phyloP scores from a whole-genome alignment of 495 filamentous ascomycete species.

The Tuber magnatum region DNA sequence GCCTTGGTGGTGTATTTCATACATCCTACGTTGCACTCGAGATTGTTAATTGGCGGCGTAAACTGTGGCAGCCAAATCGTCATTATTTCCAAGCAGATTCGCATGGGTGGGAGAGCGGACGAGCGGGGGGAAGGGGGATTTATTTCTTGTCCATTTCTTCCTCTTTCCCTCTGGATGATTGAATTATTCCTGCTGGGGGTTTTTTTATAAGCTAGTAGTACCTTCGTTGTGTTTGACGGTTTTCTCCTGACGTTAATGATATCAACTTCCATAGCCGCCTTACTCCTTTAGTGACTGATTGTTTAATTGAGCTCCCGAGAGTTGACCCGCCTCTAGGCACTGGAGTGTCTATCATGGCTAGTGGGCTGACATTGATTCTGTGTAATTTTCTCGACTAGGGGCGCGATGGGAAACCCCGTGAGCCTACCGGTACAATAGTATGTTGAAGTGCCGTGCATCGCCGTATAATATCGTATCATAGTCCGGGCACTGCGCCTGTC shows the following conservation, averaged over 20 bases:
- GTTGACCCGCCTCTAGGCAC: neutral
- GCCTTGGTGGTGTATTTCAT: neutral
- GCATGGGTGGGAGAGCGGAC: neutral
- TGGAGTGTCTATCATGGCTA: neutral
- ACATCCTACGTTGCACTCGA: neutral
- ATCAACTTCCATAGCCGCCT: neutral
- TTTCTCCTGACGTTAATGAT: neutral
- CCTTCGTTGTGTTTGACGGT: neutral
- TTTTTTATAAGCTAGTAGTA: neutral
- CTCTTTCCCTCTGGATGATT: neutral
- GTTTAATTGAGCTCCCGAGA: neutral
- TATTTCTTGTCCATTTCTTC: neutral
- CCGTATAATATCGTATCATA: neutral
- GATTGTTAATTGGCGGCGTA: neutral
- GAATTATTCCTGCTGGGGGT: neutral
- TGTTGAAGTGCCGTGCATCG: neutral
- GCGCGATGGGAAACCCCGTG: neutral
- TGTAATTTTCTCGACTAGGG: neutral
- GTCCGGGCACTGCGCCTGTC: neutral
- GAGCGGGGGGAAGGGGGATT: neutral
- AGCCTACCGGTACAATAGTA: neutral
- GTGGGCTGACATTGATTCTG: neutral
- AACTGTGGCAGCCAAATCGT: neutral
- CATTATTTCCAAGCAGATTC: neutral
- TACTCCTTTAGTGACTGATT: neutral